Evolutionary conservation across 768 basidiomycete genomes (phyloP).

Genomic region (Mycena chlorophos): DNA sequence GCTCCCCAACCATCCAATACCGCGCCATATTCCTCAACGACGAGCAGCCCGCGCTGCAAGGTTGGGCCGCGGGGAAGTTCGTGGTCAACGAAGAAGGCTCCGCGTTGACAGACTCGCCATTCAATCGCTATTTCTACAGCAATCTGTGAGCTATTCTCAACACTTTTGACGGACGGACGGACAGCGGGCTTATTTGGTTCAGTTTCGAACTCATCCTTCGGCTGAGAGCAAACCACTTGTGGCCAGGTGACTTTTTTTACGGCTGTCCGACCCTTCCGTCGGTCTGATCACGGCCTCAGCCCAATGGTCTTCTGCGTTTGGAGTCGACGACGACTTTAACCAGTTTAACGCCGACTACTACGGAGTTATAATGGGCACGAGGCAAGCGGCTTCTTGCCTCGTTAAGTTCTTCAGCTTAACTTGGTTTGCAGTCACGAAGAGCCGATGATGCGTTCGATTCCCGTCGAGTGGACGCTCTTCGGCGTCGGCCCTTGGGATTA

Average conservation of each 20-base stretch:
- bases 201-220: slow-evolving; percentile 69
- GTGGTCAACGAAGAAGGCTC: slow-evolving; percentile 58
- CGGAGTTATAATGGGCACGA: slow-evolving; percentile 73
- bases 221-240: slow-evolving; percentile 68
- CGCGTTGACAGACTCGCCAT: slow-evolving; percentile 50
- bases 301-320: slow-evolving; percentile 40
- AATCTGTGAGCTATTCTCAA: slow-evolving; percentile 44
- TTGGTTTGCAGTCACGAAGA: slow-evolving; percentile 55
- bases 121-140: slow-evolving; percentile 62
- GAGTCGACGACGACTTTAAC: slow-evolving; percentile 59
- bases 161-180: neutral
- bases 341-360: slow-evolving; percentile 63
- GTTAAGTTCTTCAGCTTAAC: neutral
- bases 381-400: slow-evolving; percentile 29
- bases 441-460: slow-evolving; percentile 72
- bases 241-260: slow-evolving; percentile 61
- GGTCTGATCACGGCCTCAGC: slow-evolving; percentile 22
- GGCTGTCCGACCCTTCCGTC: neutral
- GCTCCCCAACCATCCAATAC: slow-evolving; percentile 66
- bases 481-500: slow-evolving; percentile 64
- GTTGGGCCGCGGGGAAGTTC: slow-evolving; percentile 71
- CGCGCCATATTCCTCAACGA: slow-evolving; percentile 77
- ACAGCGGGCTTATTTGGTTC: neutral
- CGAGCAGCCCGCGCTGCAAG: slow-evolving; percentile 69
- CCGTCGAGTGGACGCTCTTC: slow-evolving; percentile 61